Percentiles rank a stretch among this genome's conserved stretches.
Evolutionary conservation across 2,329 filamentous ascomycete genomes (phyloP).

Genomic region (Claviceps purpurea): DNA sequence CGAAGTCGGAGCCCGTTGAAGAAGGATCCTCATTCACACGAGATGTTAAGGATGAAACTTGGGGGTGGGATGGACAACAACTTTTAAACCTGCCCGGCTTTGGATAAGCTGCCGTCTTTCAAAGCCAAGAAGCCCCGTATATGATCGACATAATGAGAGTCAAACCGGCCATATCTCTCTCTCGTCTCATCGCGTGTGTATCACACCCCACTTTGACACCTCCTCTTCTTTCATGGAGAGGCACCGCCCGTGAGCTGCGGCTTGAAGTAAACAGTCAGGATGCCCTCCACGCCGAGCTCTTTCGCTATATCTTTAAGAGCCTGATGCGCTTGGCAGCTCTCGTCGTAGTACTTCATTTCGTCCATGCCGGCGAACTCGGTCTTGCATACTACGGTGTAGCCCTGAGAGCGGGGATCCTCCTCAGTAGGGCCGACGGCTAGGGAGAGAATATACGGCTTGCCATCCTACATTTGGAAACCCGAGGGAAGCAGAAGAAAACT

Average conservation of each 20-base stretch:
- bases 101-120: neutral
- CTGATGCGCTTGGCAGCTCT: slow-evolving; percentile 30
- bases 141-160: neutral
- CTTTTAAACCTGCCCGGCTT: neutral
- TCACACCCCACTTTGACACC: too few relatives aligned
- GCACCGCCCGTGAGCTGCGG: slow-evolving; percentile 16
- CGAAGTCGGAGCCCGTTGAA: neutral
- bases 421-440: slow-evolving; percentile 39
- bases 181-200: too few relatives aligned
- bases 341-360: slow-evolving; percentile 60
- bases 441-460: slow-evolving; percentile 55
- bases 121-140: neutral
- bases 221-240: slow-evolving; percentile 1
- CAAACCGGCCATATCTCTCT: neutral
- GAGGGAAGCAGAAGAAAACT: neutral
- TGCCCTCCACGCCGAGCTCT: slow-evolving; percentile 20
- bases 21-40: neutral
- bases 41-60: neutral
- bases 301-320: slow-evolving; percentile 25
- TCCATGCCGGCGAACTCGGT: slow-evolving; percentile 50
- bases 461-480: slow-evolving; percentile 35
- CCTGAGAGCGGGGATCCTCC: slow-evolving; percentile 47
- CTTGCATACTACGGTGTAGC: slow-evolving; percentile 50
- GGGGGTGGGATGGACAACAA: neutral
- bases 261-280: slow-evolving; percentile 29